phyloP scores from a whole-genome alignment of 169 alveolate genomes.

The Theileria luwenshuni region DNA sequence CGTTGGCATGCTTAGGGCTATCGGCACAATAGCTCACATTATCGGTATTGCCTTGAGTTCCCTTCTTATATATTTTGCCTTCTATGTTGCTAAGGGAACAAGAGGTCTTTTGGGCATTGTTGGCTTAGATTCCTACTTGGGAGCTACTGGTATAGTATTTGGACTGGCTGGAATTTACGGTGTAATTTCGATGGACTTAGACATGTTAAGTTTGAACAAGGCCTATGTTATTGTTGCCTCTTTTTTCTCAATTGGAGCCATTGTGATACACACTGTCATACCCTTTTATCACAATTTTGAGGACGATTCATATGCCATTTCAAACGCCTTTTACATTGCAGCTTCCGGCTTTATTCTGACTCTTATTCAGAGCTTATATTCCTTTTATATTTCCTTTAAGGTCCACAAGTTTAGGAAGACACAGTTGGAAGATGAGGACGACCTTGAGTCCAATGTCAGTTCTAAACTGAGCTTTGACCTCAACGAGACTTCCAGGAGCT shows the following conservation, averaged over 20 bases:
- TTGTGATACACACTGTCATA: not conserved
- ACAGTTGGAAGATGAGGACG: too few species aligned
- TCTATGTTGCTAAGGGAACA: not conserved
- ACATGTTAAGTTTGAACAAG: not conserved
- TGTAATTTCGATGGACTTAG: not conserved
- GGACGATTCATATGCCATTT: not conserved
- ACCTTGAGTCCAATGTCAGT: too few species aligned
- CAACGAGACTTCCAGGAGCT: not conserved
- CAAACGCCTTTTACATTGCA: slow-evolving; percentile 5
- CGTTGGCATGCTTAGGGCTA: not conserved
- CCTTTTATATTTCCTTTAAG: not conserved
- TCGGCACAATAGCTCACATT: slow-evolving; percentile 1
- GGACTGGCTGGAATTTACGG: not conserved
- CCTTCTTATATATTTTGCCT: not conserved
- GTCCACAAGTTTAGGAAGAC: too few species aligned
- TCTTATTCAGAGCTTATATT: slow-evolving; percentile 3
- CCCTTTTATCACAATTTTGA: slow-evolving; percentile 2
- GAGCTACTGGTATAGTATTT: not conserved
- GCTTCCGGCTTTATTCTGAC: not conserved
- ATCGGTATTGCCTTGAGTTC: not conserved
- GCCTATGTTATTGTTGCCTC: not conserved
- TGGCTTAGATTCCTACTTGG: not conserved
- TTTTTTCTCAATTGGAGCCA: not conserved
- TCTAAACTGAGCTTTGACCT: too few species aligned
- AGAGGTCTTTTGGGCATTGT: not conserved